Evolutionary conservation across 768 basidiomycete species (phyloP).

Genomic region (Leccinum barrowsii): DNA sequence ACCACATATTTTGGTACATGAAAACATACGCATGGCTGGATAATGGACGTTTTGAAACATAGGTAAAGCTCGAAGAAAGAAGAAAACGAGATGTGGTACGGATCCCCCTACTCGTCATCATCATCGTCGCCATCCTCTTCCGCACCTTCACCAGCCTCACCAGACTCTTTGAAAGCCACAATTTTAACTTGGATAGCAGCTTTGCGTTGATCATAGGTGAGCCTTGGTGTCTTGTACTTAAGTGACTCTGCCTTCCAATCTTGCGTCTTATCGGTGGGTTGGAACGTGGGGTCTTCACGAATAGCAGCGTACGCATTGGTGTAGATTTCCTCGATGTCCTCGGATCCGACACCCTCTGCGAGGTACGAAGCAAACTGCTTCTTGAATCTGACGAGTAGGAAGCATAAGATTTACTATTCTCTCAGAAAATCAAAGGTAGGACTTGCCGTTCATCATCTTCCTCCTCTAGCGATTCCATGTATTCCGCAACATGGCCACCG

Average conservation of each 20-base stretch:
- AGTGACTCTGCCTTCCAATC: conserved; percentile 88
- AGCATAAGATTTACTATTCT: background rate
- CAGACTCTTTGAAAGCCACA: conserved; percentile 79
- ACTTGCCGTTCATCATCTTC: conserved; percentile 94
- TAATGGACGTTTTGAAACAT: conserved; percentile 13
- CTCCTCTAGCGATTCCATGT: conserved; percentile 99
- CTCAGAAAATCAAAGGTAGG: background rate
- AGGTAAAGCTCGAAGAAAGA: background rate
- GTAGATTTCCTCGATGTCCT: conserved; percentile 97
- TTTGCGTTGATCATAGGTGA: conserved; percentile 75
- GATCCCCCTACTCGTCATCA: conserved; percentile 52
- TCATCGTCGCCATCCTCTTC: conserved; percentile 42
- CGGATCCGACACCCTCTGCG: conserved; percentile 91
- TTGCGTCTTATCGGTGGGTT: conserved; percentile 81
- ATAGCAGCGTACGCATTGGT: conserved; percentile 91
- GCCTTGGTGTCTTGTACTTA: conserved; percentile 66
- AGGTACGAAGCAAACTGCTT: conserved; percentile 96
- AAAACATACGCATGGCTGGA: conserved; percentile 18
- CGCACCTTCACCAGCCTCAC: conserved; percentile 35
- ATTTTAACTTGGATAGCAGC: conserved; percentile 84
- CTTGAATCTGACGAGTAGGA: conserved; percentile 66
- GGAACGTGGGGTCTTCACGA: conserved; percentile 90
- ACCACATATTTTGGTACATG: conserved; percentile 13
- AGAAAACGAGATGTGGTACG: background rate
- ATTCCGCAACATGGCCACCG: conserved; percentile 97